Base-by-base conservation (phyloP, 2,329 filamentous ascomycete genomes). In the Paracoccidioides lutzii region DNA sequence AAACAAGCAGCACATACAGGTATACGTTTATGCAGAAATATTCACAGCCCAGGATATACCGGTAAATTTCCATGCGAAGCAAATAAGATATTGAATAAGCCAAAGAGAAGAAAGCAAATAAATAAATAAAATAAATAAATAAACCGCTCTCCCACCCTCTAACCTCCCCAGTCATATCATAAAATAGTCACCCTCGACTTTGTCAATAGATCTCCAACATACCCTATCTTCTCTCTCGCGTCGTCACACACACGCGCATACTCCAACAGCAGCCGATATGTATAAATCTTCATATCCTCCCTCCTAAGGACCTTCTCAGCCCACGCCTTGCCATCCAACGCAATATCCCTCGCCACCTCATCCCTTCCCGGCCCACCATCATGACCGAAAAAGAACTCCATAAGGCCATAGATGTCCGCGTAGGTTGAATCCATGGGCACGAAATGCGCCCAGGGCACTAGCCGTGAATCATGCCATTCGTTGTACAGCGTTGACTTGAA, bases 381-480 rank as follows among this genome's bases (percentile, higher is more conserved):
- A 61, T 83, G 82, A 1, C 84, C 84, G 4, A 87, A 65, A 63
- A 90, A 89, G 64, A 88, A 90, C 56, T 85, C 81, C 76, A 89
- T 77, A 55, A 88, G 82, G 45, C 80, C 82, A 59, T 83, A 90
- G 63, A 86, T 78, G 61, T 90, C 88, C 40, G 79, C 73, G 63
- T 84, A 90, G 1, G 82, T 79, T 64, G 81, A 86, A 65, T 90
- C 85, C 78, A 91, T 83, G 14, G 88, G 88, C 1, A 90, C 83
- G 63, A 88, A 91, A 69, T 93, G 88, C 63, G 82, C 81, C 87
- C 88, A 93, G 0, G 85, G 78, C 2, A 88, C 74, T 1, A 91
- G 74, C 2, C 87, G 77, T 46, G 78, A 79, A 66, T 90, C 87
- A 64, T 90, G 87, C 88, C 87, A 93, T 67, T 93, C 88, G 22